Conservation (phyloP, 306 rosid species). For the Lupinus albus region DNA sequence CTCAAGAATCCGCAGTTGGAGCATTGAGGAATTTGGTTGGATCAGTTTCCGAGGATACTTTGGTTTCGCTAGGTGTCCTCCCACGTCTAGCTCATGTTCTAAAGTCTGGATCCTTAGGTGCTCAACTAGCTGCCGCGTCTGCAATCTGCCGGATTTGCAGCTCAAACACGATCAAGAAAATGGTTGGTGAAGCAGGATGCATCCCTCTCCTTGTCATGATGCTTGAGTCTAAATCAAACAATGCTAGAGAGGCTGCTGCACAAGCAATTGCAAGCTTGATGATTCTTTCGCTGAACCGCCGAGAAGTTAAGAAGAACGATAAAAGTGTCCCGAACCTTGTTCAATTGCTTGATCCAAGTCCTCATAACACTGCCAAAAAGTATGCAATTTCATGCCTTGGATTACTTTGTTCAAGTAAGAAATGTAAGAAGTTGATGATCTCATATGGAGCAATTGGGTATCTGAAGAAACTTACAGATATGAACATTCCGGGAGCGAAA, state of each 20-base stretch:
- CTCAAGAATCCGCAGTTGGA: constrained; percentile 79
- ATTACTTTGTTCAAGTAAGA: constrained; percentile 70
- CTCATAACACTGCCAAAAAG: constrained; percentile 80
- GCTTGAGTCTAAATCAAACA: constrained; percentile 84
- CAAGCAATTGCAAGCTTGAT: constrained; percentile 74
- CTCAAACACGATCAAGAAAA: constrained; percentile 61
- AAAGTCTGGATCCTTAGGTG: constrained; percentile 69
- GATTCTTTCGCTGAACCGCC: constrained; percentile 54
- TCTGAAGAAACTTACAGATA: constrained; percentile 86
- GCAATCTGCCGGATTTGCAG: constrained; percentile 63
- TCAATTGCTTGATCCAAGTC: constrained; percentile 84
- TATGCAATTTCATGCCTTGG: constrained; percentile 81
- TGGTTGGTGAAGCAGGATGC: constrained; percentile 75
- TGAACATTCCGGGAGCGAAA: constrained; percentile 87
- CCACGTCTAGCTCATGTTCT: constrained; percentile 69
- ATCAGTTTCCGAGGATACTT: constrained; percentile 53
- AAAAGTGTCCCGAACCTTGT: constrained; percentile 85
- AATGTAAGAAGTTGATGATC: constrained; percentile 85
- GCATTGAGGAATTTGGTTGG: constrained; percentile 78
- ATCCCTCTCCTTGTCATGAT: constrained; percentile 70
- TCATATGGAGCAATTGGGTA: constrained; percentile 95
- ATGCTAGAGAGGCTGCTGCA: constrained; percentile 67
- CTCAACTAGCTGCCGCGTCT: constrained; percentile 74
- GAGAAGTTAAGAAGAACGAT: constrained; percentile 71
- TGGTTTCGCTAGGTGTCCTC: constrained; percentile 62